Conservation (phyloP, 495 filamentous ascomycete genomes). For the Tuber brumale region DNA sequence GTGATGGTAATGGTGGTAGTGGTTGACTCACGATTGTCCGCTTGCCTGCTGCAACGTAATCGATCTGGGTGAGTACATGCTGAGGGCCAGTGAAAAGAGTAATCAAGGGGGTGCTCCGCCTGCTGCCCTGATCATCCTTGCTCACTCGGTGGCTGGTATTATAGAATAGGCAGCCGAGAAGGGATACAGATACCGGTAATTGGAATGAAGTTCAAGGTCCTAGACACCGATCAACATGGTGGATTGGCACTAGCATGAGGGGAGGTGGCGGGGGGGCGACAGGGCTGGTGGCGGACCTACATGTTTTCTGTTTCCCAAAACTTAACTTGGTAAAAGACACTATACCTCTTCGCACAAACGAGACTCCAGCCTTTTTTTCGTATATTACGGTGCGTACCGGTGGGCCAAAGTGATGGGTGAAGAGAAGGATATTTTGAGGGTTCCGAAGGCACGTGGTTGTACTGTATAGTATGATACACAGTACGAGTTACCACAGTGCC, state of each 20-base stretch:
- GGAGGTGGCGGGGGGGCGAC: neutral
- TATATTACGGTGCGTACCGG: neutral
- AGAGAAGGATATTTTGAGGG: neutral
- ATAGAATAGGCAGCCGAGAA: neutral
- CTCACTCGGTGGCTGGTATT: neutral
- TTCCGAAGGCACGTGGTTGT: neutral
- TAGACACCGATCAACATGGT: neutral
- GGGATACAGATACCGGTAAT: neutral
- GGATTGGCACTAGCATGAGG: neutral
- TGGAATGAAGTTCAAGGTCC: neutral
- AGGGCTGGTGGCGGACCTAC: neutral
- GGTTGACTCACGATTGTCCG: neutral
- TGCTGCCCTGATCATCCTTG: neutral
- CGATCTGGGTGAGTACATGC: neutral
- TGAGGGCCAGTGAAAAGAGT: neutral
- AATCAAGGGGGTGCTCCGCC: neutral
- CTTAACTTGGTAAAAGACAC: neutral
- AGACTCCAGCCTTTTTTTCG: neutral
- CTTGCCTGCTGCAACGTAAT: neutral
- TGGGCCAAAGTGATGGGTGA: neutral
- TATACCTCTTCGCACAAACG: too few relatives aligned
- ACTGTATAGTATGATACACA: neutral
- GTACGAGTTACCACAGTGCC: too few relatives aligned
- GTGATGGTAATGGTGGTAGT: neutral
- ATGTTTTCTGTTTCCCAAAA: neutral